These are phyloP conservation scores for Davidsoniella eucalypti DNA, from an alignment of 2,329 filamentous ascomycete genomes.

Conservation along the genomic window DNA sequence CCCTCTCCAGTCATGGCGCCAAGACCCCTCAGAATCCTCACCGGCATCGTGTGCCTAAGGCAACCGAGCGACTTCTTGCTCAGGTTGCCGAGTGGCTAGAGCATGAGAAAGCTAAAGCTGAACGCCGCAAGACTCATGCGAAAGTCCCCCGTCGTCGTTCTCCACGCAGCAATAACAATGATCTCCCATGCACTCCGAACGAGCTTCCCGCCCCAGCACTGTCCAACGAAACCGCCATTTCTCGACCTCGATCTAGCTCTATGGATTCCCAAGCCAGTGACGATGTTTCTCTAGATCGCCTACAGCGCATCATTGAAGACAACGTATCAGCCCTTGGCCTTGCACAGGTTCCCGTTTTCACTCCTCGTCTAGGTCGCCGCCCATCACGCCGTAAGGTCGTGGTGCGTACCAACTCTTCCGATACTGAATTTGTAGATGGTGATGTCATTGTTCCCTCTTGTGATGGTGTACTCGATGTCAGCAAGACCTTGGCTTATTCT, in stretches of 20 bases:
- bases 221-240: not conserved
- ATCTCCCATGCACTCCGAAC: constrained; percentile 10
- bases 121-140: constrained; percentile 32
- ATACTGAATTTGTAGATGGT: constrained; percentile 72
- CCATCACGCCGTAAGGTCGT: constrained; percentile 22
- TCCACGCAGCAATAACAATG: constrained; percentile 11
- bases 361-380: constrained; percentile 27
- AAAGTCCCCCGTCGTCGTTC: constrained; percentile 24
- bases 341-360: constrained; percentile 27
- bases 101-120: constrained; percentile 50
- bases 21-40: constrained; percentile 12
- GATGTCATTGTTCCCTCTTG: constrained; percentile 72
- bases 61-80: constrained; percentile 42
- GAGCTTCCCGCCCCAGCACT: not conserved
- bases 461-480: constrained; percentile 74
- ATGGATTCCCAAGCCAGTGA: constrained; percentile 46
- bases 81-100: constrained; percentile 76
- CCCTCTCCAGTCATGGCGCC: constrained; percentile 12
- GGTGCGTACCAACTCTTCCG: constrained; percentile 45
- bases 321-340: constrained; percentile 40
- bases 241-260: constrained; percentile 31
- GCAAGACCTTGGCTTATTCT: constrained; percentile 66
- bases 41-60: constrained; percentile 8
- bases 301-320: constrained; percentile 65
- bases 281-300: constrained; percentile 57